Evolutionary conservation across 176 grass and related monocot genomes (phyloP).

Genomic region (Tillandsia fasciculata): DNA sequence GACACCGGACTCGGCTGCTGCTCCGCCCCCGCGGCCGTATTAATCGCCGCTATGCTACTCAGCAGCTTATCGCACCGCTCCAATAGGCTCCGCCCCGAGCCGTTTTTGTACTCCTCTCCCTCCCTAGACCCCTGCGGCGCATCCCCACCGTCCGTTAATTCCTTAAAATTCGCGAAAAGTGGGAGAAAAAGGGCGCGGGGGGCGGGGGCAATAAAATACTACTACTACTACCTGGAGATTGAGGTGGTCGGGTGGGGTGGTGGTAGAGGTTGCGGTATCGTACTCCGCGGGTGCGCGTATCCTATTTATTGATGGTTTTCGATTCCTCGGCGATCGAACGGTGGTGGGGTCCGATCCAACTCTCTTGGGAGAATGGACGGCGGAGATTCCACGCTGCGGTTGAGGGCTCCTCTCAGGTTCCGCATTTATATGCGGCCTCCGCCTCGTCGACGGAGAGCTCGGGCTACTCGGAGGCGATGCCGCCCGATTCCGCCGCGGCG

Average conservation of each 20-base stretch:
- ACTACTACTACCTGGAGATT: neutral
- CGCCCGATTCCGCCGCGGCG: slow-evolving; percentile 1
- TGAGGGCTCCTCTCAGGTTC: slow-evolving; percentile 3
- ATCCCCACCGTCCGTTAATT: neutral
- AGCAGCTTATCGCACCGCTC: slow-evolving; percentile 22
- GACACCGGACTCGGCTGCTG: slow-evolving; percentile 84
- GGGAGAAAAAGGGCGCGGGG: neutral
- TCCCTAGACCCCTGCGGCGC: slow-evolving; percentile 1
- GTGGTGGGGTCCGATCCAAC: neutral
- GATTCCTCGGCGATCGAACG: slow-evolving; percentile 8
- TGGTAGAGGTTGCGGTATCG: neutral
- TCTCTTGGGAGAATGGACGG: slow-evolving; percentile 18
- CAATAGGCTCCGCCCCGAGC: slow-evolving; percentile 4
- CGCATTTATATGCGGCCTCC: neutral
- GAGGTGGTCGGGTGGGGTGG: neutral
- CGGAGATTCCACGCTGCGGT: neutral
- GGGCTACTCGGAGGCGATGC: neutral
- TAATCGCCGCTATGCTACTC: slow-evolving; percentile 16
- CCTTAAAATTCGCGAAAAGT: neutral
- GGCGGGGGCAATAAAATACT: neutral
- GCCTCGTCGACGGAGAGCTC: slow-evolving; percentile 2
- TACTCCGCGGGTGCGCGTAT: neutral
- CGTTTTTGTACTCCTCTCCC: neutral
- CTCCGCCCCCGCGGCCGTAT: slow-evolving; percentile 3
- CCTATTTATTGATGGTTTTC: neutral